phyloP scores from a whole-genome alignment of 306 rosid genomes.

The Arachis hypogaea region DNA sequence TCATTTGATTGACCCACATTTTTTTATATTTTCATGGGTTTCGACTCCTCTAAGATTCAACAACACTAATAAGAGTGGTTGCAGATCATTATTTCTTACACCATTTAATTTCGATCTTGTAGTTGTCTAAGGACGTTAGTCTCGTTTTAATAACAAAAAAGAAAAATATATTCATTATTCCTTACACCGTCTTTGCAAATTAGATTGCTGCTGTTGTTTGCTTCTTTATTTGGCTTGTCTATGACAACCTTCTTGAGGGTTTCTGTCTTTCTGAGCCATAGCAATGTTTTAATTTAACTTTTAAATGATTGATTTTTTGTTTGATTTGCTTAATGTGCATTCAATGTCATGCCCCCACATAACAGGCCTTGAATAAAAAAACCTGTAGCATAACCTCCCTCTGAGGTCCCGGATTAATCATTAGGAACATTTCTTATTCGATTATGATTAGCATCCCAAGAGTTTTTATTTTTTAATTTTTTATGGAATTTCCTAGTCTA shows the following conservation, averaged over 20 bases:
- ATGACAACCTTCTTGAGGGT: constrained; percentile 8
- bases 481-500: too few relatives aligned
- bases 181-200: neutral
- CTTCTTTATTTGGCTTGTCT: constrained; percentile 30
- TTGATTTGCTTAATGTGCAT: constrained; percentile 16
- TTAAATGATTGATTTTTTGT: constrained; percentile 9
- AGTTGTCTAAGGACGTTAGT: neutral
- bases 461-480: neutral
- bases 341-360: constrained; percentile 3
- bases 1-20: neutral
- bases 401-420: constrained; percentile 25
- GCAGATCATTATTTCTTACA: neutral
- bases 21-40: constrained; percentile 9
- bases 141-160: neutral
- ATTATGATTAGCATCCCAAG: neutral
- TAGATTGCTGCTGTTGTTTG: constrained; percentile 17
- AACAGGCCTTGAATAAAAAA: neutral
- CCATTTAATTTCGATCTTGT: too few relatives aligned
- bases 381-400: neutral
- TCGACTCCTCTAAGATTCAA: neutral
- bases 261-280: constrained; percentile 5
- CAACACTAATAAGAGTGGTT: neutral
- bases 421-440: constrained; percentile 23
- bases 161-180: neutral
- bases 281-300: neutral